Conservation (phyloP, 495 filamentous ascomycete genomes). For the Cercophora newfieldiana region DNA sequence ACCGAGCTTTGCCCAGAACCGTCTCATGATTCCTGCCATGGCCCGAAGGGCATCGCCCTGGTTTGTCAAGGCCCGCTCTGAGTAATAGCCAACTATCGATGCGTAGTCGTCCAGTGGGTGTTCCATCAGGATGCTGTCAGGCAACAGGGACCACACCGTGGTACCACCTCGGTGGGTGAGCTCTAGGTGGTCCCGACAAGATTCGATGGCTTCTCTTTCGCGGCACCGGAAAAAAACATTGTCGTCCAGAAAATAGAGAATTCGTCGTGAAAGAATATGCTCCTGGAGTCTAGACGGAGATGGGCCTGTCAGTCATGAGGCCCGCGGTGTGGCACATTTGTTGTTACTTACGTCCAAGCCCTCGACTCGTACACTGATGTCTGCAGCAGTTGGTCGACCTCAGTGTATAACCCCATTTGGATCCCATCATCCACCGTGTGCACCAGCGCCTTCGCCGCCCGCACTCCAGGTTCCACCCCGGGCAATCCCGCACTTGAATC, state of each 20-base stretch:
- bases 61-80: conserved; percentile 14
- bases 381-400: background rate
- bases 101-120: background rate
- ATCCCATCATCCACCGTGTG: background rate
- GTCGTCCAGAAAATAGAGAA: conserved; percentile 17
- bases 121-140: background rate
- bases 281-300: conserved; percentile 25
- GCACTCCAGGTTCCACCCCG: conserved; percentile 3
- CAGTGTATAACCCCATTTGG: background rate
- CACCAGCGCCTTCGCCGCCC: background rate
- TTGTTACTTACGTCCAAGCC: conserved; percentile 19
- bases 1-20: conserved; percentile 9
- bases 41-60: conserved; percentile 15
- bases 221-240: conserved; percentile 19
- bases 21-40: conserved; percentile 17
- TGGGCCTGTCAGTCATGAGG: background rate
- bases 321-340: background rate
- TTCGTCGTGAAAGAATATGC: conserved; percentile 16
- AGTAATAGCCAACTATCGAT: conserved; percentile 13
- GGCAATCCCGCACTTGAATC: conserved; percentile 15
- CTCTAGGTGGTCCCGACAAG: background rate
- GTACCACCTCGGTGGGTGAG: background rate
- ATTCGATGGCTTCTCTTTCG: background rate
- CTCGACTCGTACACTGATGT: conserved; percentile 6
- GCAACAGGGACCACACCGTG: background rate